These are phyloP conservation scores for Fusarium pseudoanthophilum DNA, from an alignment of 2,329 filamentous ascomycete genomes.

Conservation along the genomic window DNA sequence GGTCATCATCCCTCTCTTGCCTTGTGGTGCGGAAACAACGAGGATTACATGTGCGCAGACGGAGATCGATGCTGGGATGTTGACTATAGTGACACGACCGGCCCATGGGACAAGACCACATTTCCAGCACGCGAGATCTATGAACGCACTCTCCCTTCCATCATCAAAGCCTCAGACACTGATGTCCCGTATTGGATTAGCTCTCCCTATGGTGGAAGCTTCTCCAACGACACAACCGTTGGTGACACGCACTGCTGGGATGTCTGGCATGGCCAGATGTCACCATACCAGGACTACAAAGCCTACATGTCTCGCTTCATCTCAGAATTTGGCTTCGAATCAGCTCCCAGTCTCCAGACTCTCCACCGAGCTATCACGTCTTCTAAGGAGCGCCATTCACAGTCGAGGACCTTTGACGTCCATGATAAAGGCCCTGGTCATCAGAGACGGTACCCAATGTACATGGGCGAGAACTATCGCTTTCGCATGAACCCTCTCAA, in stretches of 20 bases:
- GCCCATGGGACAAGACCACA: conserved; percentile 10
- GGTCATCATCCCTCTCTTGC: conserved; percentile 1
- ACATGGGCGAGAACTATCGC: conserved; percentile 12
- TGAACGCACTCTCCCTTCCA: not conserved
- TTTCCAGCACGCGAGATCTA: conserved; percentile 6
- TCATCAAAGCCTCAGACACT: not conserved
- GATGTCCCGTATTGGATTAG: conserved; percentile 10
- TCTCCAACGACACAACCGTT: not conserved
- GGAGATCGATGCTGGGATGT: conserved; percentile 6
- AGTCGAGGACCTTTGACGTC: not conserved
- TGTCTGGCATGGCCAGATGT: conserved; percentile 3
- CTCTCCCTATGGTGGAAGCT: not conserved
- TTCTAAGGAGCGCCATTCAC: not conserved
- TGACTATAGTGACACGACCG: not conserved
- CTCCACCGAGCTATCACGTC: not conserved
- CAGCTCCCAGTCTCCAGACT: not conserved
- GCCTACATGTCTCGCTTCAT: not conserved
- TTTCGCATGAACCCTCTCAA: not conserved
- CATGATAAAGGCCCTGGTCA: conserved; percentile 11
- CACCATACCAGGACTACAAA: conserved; percentile 10
- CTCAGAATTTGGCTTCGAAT: not conserved
- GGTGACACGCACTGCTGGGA: conserved; percentile 13
- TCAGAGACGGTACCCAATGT: conserved; percentile 4
- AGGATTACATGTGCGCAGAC: conserved; percentile 17
- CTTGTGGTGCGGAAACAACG: conserved; percentile 5